Conservation (phyloP, 345 rosid genomes). For the Conringia planisiliqua region DNA sequence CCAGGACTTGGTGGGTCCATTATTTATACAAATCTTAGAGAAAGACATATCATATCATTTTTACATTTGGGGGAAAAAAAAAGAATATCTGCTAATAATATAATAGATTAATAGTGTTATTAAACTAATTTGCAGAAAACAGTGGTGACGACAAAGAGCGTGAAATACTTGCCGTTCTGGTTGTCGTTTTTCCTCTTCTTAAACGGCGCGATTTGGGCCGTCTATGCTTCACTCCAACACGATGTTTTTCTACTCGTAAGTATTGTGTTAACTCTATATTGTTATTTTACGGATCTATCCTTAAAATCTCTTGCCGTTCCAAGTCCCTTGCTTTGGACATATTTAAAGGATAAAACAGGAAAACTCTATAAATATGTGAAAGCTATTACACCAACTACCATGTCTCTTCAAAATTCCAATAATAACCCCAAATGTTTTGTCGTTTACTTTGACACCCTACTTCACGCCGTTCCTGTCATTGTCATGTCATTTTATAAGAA, state of each 20-base stretch:
- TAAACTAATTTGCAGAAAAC: conserved; percentile 48
- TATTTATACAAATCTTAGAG: neutral
- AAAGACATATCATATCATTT: neutral
- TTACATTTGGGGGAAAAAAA: neutral
- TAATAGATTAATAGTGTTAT: neutral
- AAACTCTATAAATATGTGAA: neutral
- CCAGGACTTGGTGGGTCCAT: conserved; percentile 17
- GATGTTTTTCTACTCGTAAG: conserved; percentile 58
- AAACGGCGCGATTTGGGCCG: conserved; percentile 64
- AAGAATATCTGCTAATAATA: neutral
- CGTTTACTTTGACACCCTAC: neutral
- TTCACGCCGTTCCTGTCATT: neutral
- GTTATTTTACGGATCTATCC: neutral
- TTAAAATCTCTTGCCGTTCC: neutral
- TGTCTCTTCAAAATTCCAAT: neutral
- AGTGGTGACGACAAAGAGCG: conserved; percentile 61
- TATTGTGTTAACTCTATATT: neutral
- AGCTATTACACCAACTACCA: conserved; percentile 5
- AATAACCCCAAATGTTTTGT: neutral
- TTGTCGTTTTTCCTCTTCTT: conserved; percentile 64
- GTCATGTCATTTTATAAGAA: neutral
- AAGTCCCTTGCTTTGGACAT: neutral
- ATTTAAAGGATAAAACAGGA: neutral
- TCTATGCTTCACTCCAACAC: conserved; percentile 50
- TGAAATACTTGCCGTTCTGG: conserved; percentile 74